Evolutionary conservation across 345 rosid genomes (phyloP).

Genomic region (Salix suchowensis): DNA sequence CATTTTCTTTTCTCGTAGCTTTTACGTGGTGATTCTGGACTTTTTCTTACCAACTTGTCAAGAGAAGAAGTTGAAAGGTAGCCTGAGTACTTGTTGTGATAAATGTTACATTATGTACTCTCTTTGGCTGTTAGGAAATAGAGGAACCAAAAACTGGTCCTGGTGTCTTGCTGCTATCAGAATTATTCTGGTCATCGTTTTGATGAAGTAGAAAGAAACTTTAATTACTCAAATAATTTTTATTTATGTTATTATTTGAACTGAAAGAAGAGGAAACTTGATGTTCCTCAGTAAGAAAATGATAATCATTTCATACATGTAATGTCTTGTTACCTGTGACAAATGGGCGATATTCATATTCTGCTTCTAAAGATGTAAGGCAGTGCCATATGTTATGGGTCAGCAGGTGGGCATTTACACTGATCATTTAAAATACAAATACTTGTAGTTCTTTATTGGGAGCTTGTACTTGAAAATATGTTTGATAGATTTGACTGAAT

Average conservation of each 20-base stretch:
- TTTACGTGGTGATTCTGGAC: slow-evolving; percentile 74
- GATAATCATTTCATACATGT: background rate
- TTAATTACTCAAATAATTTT: background rate
- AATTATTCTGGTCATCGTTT: background rate
- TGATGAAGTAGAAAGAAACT: background rate
- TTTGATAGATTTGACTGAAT: background rate
- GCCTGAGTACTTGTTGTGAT: background rate
- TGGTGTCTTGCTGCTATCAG: background rate
- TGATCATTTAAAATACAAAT: background rate
- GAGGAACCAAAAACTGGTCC: background rate
- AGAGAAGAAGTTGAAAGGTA: slow-evolving; percentile 88
- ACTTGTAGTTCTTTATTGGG: background rate
- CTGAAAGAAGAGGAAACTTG: background rate
- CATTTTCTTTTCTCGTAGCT: slow-evolving; percentile 35
- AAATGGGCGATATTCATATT: background rate
- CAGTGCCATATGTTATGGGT: background rate
- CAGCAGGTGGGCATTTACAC: background rate
- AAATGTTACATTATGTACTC: background rate
- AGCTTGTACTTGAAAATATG: background rate
- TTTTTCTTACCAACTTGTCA: slow-evolving; percentile 68
- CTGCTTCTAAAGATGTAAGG: background rate
- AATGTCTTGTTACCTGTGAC: background rate
- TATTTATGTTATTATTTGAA: background rate
- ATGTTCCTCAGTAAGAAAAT: background rate
- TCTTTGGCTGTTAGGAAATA: background rate